Conservation (phyloP, 345 rosid genomes). For the Murraya koenigii region DNA sequence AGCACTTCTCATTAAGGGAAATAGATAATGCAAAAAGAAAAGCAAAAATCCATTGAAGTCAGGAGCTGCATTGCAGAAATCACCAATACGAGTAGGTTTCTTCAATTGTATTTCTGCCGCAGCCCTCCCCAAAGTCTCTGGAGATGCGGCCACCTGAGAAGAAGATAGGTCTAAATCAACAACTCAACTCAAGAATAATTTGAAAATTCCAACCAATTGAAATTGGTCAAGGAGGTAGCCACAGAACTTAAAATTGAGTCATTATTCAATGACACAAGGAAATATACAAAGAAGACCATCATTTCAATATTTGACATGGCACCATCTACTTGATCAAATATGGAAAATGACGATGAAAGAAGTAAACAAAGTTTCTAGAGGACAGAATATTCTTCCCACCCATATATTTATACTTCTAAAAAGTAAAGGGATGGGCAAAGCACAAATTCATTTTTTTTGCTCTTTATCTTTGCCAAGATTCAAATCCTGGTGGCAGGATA, state of each 20-base stretch:
- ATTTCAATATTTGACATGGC: background rate
- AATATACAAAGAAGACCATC: background rate
- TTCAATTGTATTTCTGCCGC: constrained; percentile 76
- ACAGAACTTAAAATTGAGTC: background rate
- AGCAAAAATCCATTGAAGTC: background rate
- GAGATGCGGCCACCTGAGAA: constrained; percentile 75
- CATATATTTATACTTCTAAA: too few species aligned
- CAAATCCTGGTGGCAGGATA: too few species aligned
- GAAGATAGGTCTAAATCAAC: constrained; percentile 17
- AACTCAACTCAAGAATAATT: constrained; percentile 9
- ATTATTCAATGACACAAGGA: background rate
- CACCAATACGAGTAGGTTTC: constrained; percentile 82
- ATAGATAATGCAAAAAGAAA: background rate
- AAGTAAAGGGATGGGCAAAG: too few species aligned
- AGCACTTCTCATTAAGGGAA: background rate
- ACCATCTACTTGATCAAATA: background rate
- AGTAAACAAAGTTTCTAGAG: too few species aligned
- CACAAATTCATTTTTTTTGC: too few species aligned
- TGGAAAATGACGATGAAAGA: too few species aligned
- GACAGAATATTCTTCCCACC: background rate
- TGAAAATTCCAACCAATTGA: background rate
- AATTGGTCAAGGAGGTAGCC: background rate
- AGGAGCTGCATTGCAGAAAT: constrained; percentile 2
- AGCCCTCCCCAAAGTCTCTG: constrained; percentile 59
- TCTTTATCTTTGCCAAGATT: too few species aligned